Evolutionary conservation across 192 early-diverging fungal species (phyloP).

Genomic region (Dissophora ornata): DNA sequence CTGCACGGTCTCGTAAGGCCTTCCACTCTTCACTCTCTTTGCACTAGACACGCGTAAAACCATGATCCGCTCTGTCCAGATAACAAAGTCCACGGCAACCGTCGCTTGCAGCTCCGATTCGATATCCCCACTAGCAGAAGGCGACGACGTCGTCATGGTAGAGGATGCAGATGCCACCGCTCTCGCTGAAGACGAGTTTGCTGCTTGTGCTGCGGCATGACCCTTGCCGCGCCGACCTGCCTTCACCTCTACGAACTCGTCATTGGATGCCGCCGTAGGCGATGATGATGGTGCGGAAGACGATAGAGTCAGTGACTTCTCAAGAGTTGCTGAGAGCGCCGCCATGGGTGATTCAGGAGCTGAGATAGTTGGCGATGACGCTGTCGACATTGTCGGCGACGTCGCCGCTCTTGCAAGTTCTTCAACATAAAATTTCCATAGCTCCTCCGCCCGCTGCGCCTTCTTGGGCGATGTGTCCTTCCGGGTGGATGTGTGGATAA

Average conservation of each 20-base stretch:
- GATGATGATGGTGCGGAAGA: background rate
- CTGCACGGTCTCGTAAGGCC: slow-evolving; percentile 22
- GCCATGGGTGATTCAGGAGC: background rate
- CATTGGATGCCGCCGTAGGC: background rate
- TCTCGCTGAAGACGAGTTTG: background rate
- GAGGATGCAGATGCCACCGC: too few species aligned
- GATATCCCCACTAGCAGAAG: too few species aligned
- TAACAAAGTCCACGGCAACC: slow-evolving; percentile 58
- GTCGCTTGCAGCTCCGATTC: slow-evolving; percentile 39
- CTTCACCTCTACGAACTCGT: background rate
- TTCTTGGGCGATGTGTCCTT: slow-evolving; percentile 39
- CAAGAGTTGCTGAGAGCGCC: background rate
- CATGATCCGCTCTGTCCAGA: slow-evolving; percentile 60
- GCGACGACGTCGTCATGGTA: background rate
- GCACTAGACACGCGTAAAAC: slow-evolving; percentile 33
- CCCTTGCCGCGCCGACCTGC: background rate
- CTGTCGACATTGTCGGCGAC: background rate
- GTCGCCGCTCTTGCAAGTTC: background rate
- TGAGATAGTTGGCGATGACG: background rate
- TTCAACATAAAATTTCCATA: slow-evolving; percentile 29
- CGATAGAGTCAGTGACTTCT: background rate
- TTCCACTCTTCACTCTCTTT: slow-evolving; percentile 10
- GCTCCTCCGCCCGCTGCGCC: slow-evolving; percentile 33
- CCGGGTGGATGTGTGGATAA: slow-evolving; percentile 55
- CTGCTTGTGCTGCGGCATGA: background rate